phyloP scores from a whole-genome alignment of 495 filamentous ascomycete genomes.

The Penicillium alfredii region DNA sequence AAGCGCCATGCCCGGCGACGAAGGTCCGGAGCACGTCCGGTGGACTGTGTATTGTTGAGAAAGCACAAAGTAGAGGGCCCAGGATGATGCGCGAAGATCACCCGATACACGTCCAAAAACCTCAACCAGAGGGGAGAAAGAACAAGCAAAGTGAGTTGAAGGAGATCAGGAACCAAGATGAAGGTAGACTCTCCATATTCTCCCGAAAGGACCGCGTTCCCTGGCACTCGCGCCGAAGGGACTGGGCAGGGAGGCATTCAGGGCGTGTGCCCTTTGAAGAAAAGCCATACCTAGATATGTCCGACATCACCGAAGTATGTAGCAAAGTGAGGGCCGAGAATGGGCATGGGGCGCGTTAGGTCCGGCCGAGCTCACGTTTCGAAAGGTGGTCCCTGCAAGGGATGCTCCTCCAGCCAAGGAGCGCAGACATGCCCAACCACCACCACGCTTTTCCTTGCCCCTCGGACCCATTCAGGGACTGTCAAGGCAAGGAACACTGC shows the following conservation, averaged over 20 bases:
- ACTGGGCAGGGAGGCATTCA: constrained; percentile 31
- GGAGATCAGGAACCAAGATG: constrained; percentile 13
- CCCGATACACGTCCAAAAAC: constrained; percentile 7
- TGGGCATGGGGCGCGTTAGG: constrained; percentile 15
- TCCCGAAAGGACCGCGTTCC: constrained; percentile 17
- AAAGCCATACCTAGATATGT: constrained; percentile 46
- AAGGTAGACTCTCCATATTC: constrained; percentile 18
- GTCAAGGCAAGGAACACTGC: constrained; percentile 18
- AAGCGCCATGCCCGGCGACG: constrained; percentile 26
- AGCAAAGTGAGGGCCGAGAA: constrained; percentile 28
- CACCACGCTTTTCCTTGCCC: constrained; percentile 14
- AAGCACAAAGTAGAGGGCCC: too few relatives aligned
- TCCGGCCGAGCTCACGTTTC: constrained; percentile 27
- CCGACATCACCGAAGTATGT: constrained; percentile 40
- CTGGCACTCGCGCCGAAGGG: constrained; percentile 31
- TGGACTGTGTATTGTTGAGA: constrained; percentile 8
- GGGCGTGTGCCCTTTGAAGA: constrained; percentile 29
- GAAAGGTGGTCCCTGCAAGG: constrained; percentile 33
- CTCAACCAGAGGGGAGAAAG: constrained; percentile 9
- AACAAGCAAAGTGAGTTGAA: constrained; percentile 10
- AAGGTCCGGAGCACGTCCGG: constrained; percentile 10
- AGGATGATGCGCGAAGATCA: constrained; percentile 6
- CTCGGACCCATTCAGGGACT: constrained; percentile 15
- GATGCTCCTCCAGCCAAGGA: constrained; percentile 28
- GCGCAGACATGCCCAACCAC: constrained; percentile 23